phyloP scores from a whole-genome alignment of 108 stramenopile species.

The Craspedostauros australis region DNA sequence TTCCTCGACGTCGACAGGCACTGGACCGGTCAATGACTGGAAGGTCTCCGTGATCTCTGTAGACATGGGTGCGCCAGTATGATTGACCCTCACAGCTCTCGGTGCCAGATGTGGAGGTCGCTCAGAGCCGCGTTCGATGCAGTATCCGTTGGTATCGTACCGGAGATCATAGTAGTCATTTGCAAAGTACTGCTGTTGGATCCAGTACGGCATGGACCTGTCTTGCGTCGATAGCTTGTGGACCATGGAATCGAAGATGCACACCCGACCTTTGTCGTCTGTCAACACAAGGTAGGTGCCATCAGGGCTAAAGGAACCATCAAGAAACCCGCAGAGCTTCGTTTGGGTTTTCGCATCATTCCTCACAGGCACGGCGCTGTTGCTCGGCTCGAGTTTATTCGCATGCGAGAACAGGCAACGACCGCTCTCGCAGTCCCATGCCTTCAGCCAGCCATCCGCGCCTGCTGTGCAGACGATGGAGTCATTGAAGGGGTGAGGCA shows the following conservation, averaged over 20 bases:
- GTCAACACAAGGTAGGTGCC: constrained; percentile 57
- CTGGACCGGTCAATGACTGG: constrained; percentile 42
- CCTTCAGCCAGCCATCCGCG: constrained; percentile 55
- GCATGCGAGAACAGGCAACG: constrained; percentile 50
- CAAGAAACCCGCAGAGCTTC: constrained; percentile 61
- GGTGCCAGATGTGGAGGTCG: constrained; percentile 82
- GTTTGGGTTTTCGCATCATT: constrained; percentile 25
- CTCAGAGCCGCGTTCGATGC: constrained; percentile 73
- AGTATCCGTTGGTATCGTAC: constrained; percentile 74
- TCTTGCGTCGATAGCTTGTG: constrained; percentile 2
- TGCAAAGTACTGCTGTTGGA: constrained; percentile 83
- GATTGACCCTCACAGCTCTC: constrained; percentile 52
- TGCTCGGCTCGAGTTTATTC: constrained; percentile 52
- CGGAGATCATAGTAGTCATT: constrained; percentile 85
- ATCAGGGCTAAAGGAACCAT: constrained; percentile 71
- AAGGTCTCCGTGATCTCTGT: constrained; percentile 49
- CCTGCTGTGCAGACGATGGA: constrained; percentile 68
- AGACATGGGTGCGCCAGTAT: constrained; percentile 49
- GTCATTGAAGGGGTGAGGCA: constrained; percentile 63
- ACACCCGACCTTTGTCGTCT: constrained; percentile 67
- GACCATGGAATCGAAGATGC: constrained; percentile 49
- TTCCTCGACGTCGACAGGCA: constrained; percentile 30
- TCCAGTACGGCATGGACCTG: constrained; percentile 37
- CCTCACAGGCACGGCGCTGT: constrained; percentile 21
- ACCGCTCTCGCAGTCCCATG: constrained; percentile 72